Conservation (phyloP, 306 rosid species). For the Astragalus membranaceus region DNA sequence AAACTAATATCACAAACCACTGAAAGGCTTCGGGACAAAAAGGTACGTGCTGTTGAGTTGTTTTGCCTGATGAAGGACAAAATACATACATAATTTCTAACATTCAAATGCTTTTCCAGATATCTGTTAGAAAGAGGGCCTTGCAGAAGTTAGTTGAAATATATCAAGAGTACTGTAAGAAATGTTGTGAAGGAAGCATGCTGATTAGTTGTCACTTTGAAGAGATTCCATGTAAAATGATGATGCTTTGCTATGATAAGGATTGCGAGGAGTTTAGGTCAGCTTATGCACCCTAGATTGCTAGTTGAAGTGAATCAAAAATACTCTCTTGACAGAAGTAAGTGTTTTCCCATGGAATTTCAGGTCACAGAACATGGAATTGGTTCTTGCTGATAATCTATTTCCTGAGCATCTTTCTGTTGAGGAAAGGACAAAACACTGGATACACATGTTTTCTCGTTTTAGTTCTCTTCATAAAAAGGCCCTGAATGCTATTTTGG, state of each 20-base stretch:
- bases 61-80: conserved; percentile 1
- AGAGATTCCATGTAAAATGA: conserved; percentile 74
- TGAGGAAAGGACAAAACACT: conserved; percentile 76
- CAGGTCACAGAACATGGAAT: conserved; percentile 80
- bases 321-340: conserved; percentile 8
- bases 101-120: conserved; percentile 37
- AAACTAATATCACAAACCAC: conserved; percentile 54
- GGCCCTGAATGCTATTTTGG: conserved; percentile 59
- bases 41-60: conserved; percentile 43
- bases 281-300: conserved; percentile 22
- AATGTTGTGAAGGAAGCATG: conserved; percentile 64
- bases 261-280: conserved; percentile 91
- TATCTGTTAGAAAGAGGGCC: conserved; percentile 69
- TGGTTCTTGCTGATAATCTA: conserved; percentile 63
- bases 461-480: conserved; percentile 56
- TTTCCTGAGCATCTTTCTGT: conserved; percentile 56
- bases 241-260: conserved; percentile 87
- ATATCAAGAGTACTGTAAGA: conserved; percentile 66
- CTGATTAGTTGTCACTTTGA: conserved; percentile 52
- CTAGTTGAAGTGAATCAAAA: conserved; percentile 13
- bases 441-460: conserved; percentile 80
- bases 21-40: conserved; percentile 85
- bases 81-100: conserved; percentile 8
- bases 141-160: conserved; percentile 67
- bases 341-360: conserved; percentile 9